phyloP scores from a whole-genome alignment of 305 asterid genomes.

The Ilex paraguariensis region DNA sequence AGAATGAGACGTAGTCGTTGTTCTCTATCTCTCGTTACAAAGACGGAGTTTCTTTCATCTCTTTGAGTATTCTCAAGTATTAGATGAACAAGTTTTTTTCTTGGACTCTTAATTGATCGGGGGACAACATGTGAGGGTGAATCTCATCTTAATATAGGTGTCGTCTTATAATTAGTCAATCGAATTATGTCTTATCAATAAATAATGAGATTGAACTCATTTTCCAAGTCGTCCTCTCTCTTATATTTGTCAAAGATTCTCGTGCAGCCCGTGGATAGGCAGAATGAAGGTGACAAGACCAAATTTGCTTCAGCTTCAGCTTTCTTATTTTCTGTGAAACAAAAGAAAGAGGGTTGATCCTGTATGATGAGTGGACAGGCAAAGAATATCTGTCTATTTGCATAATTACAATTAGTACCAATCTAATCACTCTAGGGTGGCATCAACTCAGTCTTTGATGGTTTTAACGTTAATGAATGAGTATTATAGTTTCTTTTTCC shows the following conservation, averaged over 20 bases:
- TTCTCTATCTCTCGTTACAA: no score
- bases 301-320: conserved; percentile 11
- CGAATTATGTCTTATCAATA: no score
- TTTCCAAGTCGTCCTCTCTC: conserved; percentile 14
- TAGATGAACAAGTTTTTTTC: no score
- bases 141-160: no score
- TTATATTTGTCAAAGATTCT: conserved; percentile 37
- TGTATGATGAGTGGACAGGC: neutral
- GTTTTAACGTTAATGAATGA: conserved; percentile 5
- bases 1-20: no score
- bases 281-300: conserved; percentile 30
- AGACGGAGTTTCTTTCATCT: no score
- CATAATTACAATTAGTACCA: conserved; percentile 5
- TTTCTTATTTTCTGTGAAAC: conserved; percentile 5
- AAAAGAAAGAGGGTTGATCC: conserved; percentile 4
- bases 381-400: no score
- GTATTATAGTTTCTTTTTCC: neutral
- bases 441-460: neutral
- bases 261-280: conserved; percentile 32
- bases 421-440: conserved; percentile 12
- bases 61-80: no score
- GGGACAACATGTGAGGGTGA: no score
- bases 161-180: no score
- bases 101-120: no score
- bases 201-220: conserved; percentile 1